Percentiles rank a stretch among this genome's conserved stretches.
phyloP scores from a whole-genome alignment of 768 basidiomycete genomes.

The Pulveroboletus sp. region DNA sequence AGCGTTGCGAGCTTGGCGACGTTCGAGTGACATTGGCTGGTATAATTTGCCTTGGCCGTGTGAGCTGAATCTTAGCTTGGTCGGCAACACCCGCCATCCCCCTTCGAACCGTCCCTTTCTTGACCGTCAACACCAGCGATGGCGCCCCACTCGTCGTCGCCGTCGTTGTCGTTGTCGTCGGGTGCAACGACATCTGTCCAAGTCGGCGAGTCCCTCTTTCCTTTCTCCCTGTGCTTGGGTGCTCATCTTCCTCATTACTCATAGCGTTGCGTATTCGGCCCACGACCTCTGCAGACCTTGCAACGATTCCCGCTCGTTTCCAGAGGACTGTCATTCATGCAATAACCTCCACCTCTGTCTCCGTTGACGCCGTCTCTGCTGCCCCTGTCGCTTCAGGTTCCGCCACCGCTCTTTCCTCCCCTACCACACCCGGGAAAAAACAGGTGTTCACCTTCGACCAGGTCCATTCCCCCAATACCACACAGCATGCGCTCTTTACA shows the following conservation, averaged over 20 bases:
- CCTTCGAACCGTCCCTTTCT: constrained; percentile 20
- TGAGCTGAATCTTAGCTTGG: constrained; percentile 18
- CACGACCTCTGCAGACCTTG: constrained; percentile 74
- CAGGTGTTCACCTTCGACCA: constrained; percentile 91
- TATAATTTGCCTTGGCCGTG: constrained; percentile 14
- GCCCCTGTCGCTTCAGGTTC: constrained; percentile 48
- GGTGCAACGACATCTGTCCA: constrained; percentile 80
- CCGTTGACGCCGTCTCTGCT: constrained; percentile 69
- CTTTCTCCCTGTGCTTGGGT: not conserved
- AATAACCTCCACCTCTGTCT: constrained; percentile 64
- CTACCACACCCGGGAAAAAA: constrained; percentile 60
- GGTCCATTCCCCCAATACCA: constrained; percentile 81
- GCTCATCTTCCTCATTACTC: constrained; percentile 9
- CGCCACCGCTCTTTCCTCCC: constrained; percentile 43
- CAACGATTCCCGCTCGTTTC: constrained; percentile 89
- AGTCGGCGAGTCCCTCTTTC: constrained; percentile 67
- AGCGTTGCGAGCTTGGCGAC: not conserved
- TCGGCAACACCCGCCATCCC: constrained; percentile 29
- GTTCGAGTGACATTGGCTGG: not conserved
- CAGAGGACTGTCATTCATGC: constrained; percentile 86
- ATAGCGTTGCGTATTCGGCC: constrained; percentile 89
- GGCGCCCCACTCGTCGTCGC: constrained; percentile 69
- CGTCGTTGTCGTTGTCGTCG: constrained; percentile 59
- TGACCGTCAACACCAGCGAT: constrained; percentile 40
- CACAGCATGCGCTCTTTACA: constrained; percentile 82